Base-by-base conservation (phyloP, 2,329 filamentous ascomycete genomes). In the Beauveria bassiana region DNA sequence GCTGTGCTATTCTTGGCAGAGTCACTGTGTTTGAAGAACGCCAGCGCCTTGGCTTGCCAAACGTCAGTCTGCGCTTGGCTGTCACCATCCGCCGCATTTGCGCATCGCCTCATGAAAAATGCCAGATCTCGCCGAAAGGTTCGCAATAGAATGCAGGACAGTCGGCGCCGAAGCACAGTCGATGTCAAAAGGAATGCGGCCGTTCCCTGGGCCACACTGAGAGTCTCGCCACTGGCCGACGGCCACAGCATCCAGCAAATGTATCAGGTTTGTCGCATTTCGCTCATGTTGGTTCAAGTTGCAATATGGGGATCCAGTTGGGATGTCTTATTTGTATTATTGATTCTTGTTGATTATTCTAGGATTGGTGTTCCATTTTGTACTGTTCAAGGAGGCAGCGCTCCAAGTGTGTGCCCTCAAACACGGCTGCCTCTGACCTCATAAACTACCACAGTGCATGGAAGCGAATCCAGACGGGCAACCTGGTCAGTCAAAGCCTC, bases 161-260 rank as follows among this genome's bases (percentile, higher is more conserved):
- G 86, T 85, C 0, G 86, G 86, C 0, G 81, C 82, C 0, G 88
- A 74, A 1, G 83, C 85, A 0, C 82, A 82, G 66, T 88, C 88
- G 26, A 88, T 85, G 64, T 87, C 67, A 85, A 88, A 0, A 0
- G 86, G 85, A n/a, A 86, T 83, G 0, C 81, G 77, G 2, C 83
- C 85, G 40, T 83, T 83, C 1, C 82, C 86, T 16, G 88, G 69
- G 16, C 86, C 85, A 55, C 81, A 81, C 1, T 73, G 78, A 18
- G 81, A 85, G 64, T 88, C 86, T 53, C 86, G 77, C 86, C 85
- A 88, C 68, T 88, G 73, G 0, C 86, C 86, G 0, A 86, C 82
- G 0, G 77, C 64, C 63, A 86, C 71, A 7, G 73, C 78, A 0
- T 79, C 67, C 62, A 83, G 84, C 0, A 88, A 74, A 62, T 79